Evolutionary conservation across 2,329 filamentous ascomycete genomes (phyloP).

Genomic region (Aspergillus pseudoglaucus): DNA sequence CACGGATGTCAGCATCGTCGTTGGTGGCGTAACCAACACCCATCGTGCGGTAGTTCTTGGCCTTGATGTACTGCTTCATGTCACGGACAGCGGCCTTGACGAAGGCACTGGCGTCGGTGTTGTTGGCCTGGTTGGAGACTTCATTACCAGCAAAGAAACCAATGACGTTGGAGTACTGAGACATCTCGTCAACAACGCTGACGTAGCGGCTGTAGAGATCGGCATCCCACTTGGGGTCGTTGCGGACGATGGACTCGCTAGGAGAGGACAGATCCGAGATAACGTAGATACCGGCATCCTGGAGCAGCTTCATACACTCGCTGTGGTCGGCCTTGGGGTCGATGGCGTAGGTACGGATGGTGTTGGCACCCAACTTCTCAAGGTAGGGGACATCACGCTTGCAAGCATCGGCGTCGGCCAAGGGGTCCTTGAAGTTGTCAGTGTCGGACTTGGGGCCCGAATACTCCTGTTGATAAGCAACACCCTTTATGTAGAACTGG

Average conservation of each 20-base stretch:
- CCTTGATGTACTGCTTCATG: slow-evolving; percentile 83
- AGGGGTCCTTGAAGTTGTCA: slow-evolving; percentile 68
- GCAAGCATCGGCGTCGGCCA: slow-evolving; percentile 65
- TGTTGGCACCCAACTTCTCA: slow-evolving; percentile 72
- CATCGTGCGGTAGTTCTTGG: slow-evolving; percentile 65
- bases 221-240: slow-evolving; percentile 69
- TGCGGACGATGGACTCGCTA: slow-evolving; percentile 72
- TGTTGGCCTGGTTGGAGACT: slow-evolving; percentile 79
- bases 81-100: slow-evolving; percentile 96
- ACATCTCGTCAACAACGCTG: slow-evolving; percentile 69
- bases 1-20: slow-evolving; percentile 76
- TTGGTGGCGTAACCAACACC: slow-evolving; percentile 94
- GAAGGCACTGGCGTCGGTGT: slow-evolving; percentile 81
- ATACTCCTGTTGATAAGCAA: slow-evolving; percentile 73
- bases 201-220: slow-evolving; percentile 73
- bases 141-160: slow-evolving; percentile 98
- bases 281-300: slow-evolving; percentile 84
- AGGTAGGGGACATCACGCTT: slow-evolving; percentile 77
- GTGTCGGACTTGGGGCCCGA: slow-evolving; percentile 46
- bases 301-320: slow-evolving; percentile 73
- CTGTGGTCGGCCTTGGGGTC: slow-evolving; percentile 70
- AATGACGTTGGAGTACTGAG: slow-evolving; percentile 77
- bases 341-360: slow-evolving; percentile 87
- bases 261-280: slow-evolving; percentile 84
- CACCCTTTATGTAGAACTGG: slow-evolving; percentile 45